Evolutionary conservation across 257 asterid species (phyloP).

Genomic region (Knoxia roxburghii): DNA sequence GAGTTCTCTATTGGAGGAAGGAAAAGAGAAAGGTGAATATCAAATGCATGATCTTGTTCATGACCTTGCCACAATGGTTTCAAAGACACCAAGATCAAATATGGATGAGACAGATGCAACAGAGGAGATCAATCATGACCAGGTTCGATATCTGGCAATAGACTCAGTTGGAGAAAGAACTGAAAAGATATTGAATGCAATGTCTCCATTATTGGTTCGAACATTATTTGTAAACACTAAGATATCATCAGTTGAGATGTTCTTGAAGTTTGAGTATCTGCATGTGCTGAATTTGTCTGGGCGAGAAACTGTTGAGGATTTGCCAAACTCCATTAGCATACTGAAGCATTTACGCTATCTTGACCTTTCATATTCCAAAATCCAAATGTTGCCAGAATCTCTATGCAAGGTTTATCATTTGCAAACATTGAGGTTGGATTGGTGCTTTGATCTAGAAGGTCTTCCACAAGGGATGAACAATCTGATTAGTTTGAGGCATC

Average conservation of each 20-base stretch:
- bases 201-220: neutral
- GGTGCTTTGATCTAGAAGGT: neutral
- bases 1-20: constrained; percentile 20
- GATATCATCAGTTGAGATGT: neutral
- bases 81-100: neutral
- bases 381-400: constrained; percentile 9
- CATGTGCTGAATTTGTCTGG: neutral
- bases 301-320: fast-evolving
- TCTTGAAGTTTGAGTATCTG: neutral
- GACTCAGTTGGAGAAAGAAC: too few species aligned
- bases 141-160: neutral
- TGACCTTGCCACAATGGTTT: constrained; percentile 22
- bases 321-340: constrained; percentile 11
- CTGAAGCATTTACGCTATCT: constrained; percentile 19
- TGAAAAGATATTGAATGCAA: neutral
- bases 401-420: constrained; percentile 17
- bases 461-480: constrained; percentile 15
- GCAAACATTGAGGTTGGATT: constrained; percentile 6
- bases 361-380: fast-evolving
- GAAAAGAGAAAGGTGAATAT: neutral
- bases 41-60: constrained; percentile 38
- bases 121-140: neutral
- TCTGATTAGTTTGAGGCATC: constrained; percentile 26
- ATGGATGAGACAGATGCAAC: too few species aligned
- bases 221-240: neutral